A percentile compares a stretch with the other conserved stretches of the same genome.
These are phyloP conservation scores for Chloropicon primus DNA, from an alignment of 139 green algal genomes.

Conservation along the genomic window DNA sequence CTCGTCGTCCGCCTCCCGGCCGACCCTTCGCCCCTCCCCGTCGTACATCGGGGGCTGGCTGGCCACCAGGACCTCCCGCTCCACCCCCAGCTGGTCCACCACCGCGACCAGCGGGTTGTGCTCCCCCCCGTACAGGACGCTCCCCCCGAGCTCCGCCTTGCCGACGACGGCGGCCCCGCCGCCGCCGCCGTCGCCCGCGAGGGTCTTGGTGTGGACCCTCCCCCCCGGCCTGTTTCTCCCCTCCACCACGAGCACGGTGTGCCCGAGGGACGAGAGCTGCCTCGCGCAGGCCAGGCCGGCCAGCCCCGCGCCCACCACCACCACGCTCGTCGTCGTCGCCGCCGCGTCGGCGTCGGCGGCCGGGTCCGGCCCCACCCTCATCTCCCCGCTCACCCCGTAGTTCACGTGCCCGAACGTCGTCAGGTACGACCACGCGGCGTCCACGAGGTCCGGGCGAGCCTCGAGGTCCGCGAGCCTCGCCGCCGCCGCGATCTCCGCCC, in stretches of 20 bases:
- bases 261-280: slow-evolving; percentile 64
- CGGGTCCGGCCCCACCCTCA: slow-evolving; percentile 7
- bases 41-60: slow-evolving; percentile 21
- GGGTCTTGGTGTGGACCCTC: slow-evolving; percentile 54
- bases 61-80: background rate
- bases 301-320: slow-evolving; percentile 82
- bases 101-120: slow-evolving; percentile 81
- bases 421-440: slow-evolving; percentile 47
- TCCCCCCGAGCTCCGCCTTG: slow-evolving; percentile 74
- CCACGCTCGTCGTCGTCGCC: slow-evolving; percentile 32
- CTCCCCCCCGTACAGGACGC: slow-evolving; percentile 80
- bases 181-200: slow-evolving; percentile 29
- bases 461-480: slow-evolving; percentile 9
- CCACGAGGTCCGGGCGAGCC: slow-evolving; percentile 18
- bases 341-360: background rate
- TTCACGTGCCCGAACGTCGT: slow-evolving; percentile 69
- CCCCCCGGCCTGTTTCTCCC: slow-evolving; percentile 56
- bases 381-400: slow-evolving; percentile 49
- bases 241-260: slow-evolving; percentile 73
- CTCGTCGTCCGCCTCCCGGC: slow-evolving; percentile 23
- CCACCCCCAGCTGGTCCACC: slow-evolving; percentile 45
- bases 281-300: slow-evolving; percentile 69
- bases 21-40: background rate
- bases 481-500: slow-evolving; percentile 22
- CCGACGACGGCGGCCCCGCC: slow-evolving; percentile 1